Evolutionary conservation across 805 yeast species (phyloP).

Genomic region (Brettanomyces naardenensis): DNA sequence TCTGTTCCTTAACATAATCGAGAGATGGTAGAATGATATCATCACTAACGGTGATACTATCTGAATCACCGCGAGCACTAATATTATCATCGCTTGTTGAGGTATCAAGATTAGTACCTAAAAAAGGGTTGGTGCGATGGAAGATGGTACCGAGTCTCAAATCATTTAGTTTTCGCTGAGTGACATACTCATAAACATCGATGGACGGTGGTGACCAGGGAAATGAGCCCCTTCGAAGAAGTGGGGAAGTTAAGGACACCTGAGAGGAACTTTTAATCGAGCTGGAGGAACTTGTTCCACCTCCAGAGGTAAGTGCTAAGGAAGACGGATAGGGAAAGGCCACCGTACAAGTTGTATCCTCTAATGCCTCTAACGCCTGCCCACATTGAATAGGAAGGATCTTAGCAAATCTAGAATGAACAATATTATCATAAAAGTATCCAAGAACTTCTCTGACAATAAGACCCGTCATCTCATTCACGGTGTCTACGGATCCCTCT

Average conservation of each 20-base stretch:
- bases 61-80: no score
- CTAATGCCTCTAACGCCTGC: conserved; percentile 13
- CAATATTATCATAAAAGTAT: conserved; percentile 62
- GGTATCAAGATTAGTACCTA: conserved; percentile 5
- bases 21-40: conserved; percentile 5
- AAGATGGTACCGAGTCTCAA: conserved; percentile 16
- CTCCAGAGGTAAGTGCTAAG: conserved; percentile 9
- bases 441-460: conserved; percentile 36
- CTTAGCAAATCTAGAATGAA: conserved; percentile 47
- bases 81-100: background rate
- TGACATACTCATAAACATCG: conserved; percentile 32
- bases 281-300: conserved; percentile 5
- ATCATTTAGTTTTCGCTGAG: conserved; percentile 16
- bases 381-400: conserved; percentile 21
- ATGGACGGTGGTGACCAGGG: conserved; percentile 21
- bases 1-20: conserved; percentile 11
- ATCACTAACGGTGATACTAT: background rate
- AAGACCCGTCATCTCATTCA: conserved; percentile 20
- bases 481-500: conserved; percentile 1
- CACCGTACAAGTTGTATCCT: conserved; percentile 1
- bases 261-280: conserved; percentile 1
- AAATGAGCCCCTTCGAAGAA: conserved; percentile 22
- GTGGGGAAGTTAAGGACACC: conserved; percentile 1
- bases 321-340: conserved; percentile 24
- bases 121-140: conserved; percentile 17